Percentiles rank a stretch among this genome's conserved stretches.
These are phyloP conservation scores for Crithidia acanthocephali DNA, from an alignment of 208 protist genomes.

Conservation along the genomic window DNA sequence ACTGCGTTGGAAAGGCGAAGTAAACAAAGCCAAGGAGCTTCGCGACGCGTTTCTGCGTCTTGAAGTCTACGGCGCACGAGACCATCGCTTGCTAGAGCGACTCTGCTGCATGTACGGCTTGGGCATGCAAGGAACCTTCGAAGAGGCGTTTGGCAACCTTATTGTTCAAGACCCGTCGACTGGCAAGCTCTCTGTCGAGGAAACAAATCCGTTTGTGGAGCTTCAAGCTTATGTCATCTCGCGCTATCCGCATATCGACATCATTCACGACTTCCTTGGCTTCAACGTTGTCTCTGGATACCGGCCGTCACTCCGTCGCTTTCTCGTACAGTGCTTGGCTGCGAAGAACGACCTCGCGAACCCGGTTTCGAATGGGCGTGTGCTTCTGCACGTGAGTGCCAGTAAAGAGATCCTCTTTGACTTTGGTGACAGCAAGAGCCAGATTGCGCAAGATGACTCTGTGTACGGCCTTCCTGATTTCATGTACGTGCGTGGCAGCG, in stretches of 20 bases:
- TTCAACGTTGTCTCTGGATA: constrained; percentile 76
- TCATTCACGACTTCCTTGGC: constrained; percentile 87
- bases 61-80: constrained; percentile 69
- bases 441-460: constrained; percentile 62
- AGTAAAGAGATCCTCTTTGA: constrained; percentile 77
- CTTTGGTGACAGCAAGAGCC: constrained; percentile 62
- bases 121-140: constrained; percentile 71
- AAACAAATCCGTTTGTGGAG: constrained; percentile 63
- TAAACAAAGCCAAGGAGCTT: constrained; percentile 79
- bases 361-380: constrained; percentile 25
- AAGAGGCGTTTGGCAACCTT: constrained; percentile 77
- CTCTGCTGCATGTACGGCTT: constrained; percentile 87
- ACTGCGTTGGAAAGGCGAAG: constrained; percentile 85
- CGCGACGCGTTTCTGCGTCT: constrained; percentile 87
- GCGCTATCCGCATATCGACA: constrained; percentile 68
- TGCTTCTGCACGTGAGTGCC: constrained; percentile 43
- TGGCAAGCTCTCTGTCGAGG: constrained; percentile 50
- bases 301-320: constrained; percentile 57
- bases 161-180: constrained; percentile 71
- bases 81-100: constrained; percentile 75
- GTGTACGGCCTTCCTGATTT: constrained; percentile 82
- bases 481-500: constrained; percentile 62
- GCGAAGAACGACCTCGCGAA: constrained; percentile 31
- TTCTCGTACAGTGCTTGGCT: constrained; percentile 45
- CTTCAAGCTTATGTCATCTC: constrained; percentile 64